phyloP scores from a whole-genome alignment of 768 basidiomycete species.

The Boletus subparvulus region DNA sequence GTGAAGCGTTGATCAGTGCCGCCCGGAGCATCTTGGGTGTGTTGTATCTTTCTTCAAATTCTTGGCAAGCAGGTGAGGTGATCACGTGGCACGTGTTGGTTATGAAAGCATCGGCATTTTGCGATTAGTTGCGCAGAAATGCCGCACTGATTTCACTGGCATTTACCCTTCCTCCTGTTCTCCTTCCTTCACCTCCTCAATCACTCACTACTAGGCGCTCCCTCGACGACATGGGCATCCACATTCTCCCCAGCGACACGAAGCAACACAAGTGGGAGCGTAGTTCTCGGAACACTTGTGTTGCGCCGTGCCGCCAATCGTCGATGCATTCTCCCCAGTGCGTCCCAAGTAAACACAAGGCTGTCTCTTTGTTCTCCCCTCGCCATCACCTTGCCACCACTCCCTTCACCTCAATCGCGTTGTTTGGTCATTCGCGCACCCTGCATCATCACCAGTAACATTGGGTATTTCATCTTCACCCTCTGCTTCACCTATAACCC shows the following conservation, averaged over 20 bases:
- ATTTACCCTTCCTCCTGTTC: neutral
- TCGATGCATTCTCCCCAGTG: neutral
- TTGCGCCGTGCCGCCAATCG: conserved; percentile 14
- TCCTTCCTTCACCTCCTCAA: neutral
- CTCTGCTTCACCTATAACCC: neutral
- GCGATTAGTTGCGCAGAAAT: conserved; percentile 41
- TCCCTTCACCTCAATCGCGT: too few relatives aligned
- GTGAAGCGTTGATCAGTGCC: conserved; percentile 14
- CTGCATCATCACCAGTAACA: neutral
- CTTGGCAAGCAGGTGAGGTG: too few relatives aligned
- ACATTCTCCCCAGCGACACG: conserved; percentile 5
- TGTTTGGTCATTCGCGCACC: neutral
- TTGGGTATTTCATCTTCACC: neutral
- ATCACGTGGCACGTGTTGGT: conserved; percentile 12
- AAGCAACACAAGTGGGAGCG: conserved; percentile 42
- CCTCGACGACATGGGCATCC: neutral
- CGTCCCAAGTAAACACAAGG: neutral
- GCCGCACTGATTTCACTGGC: conserved; percentile 31
- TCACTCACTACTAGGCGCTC: neutral
- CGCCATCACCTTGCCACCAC: neutral
- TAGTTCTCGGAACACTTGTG: conserved; percentile 45
- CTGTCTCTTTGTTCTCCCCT: neutral
- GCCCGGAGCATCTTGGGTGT: conserved; percentile 26
- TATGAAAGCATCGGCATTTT: conserved; percentile 19
- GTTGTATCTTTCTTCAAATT: neutral